These are phyloP conservation scores for Corylus avellana DNA, from an alignment of 306 rosid species.

Conservation along the genomic window DNA sequence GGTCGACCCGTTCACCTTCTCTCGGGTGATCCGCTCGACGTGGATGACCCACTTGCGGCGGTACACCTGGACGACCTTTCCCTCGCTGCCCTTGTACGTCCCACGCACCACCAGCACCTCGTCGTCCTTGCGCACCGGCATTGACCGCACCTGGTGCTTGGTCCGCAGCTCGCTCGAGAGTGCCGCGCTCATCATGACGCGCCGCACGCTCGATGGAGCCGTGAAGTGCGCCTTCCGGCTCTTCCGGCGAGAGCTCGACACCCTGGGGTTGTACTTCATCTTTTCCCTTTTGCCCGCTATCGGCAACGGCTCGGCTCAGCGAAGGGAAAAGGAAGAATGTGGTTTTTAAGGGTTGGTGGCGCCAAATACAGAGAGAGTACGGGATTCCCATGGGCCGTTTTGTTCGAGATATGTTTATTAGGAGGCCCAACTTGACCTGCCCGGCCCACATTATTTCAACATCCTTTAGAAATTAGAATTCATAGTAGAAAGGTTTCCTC, in stretches of 20 bases:
- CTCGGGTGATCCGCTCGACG: conserved; percentile 88
- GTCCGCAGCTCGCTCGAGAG: conserved; percentile 79
- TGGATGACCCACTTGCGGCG: conserved; percentile 96
- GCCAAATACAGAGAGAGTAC: too few species aligned
- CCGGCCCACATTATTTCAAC: too few species aligned
- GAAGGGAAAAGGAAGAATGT: too few species aligned
- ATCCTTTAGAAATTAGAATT: too few species aligned
- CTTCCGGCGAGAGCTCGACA: conserved; percentile 91
- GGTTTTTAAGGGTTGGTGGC: too few species aligned
- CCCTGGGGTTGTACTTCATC: conserved; percentile 91
- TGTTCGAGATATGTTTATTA: too few species aligned
- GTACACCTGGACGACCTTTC: conserved; percentile 87
- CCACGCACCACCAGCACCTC: conserved; percentile 92
- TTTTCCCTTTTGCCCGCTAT: neutral
- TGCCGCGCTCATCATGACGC: conserved; percentile 85
- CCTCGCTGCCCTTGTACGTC: conserved; percentile 90
- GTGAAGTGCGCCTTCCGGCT: conserved; percentile 94
- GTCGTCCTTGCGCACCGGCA: conserved; percentile 91
- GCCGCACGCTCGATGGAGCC: conserved; percentile 92
- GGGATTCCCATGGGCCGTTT: too few species aligned
- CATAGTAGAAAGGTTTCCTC: too few species aligned
- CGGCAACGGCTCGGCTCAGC: too few species aligned
- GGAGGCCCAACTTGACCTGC: too few species aligned
- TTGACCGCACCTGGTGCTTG: conserved; percentile 84
- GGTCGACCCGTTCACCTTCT: conserved; percentile 92